Conservation (phyloP, 139 green algal genomes). For the Desmodesmus armatus region DNA sequence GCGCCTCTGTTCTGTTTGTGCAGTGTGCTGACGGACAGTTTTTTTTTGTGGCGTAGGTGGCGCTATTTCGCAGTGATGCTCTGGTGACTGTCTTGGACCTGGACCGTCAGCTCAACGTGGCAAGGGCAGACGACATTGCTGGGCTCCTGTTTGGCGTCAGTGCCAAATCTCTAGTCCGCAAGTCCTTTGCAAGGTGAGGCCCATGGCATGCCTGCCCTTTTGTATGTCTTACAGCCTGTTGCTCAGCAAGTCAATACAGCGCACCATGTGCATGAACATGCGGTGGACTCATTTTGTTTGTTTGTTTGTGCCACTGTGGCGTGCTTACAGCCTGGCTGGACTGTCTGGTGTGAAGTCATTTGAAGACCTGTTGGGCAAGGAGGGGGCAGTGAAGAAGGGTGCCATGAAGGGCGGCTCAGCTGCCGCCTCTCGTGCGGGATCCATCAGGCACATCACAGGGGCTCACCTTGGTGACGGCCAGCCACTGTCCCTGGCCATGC, state of each 20-base stretch:
- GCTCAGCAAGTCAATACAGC: no score
- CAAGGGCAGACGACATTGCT: not conserved
- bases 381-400: constrained; percentile 8
- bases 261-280: no score
- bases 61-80: constrained; percentile 1
- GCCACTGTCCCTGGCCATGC: constrained; percentile 2
- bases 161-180: not conserved
- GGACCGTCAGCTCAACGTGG: not conserved
- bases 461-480: not conserved
- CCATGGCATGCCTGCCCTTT: not conserved
- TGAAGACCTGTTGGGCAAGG: not conserved
- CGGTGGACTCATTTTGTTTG: no score
- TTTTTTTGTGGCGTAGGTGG: not conserved
- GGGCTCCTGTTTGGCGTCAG: constrained; percentile 19
- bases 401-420: not conserved
- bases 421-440: not conserved
- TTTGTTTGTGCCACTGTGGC: no score
- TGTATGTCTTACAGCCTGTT: not conserved
- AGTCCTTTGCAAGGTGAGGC: not conserved
- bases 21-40: not conserved
- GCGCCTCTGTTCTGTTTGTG: not conserved
- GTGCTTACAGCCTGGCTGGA: not conserved
- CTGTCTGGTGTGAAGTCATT: not conserved
- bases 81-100: constrained; percentile 7
- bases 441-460: not conserved